phyloP scores from a whole-genome alignment of 140 eudicot species.

The Stevia rebaudiana region DNA sequence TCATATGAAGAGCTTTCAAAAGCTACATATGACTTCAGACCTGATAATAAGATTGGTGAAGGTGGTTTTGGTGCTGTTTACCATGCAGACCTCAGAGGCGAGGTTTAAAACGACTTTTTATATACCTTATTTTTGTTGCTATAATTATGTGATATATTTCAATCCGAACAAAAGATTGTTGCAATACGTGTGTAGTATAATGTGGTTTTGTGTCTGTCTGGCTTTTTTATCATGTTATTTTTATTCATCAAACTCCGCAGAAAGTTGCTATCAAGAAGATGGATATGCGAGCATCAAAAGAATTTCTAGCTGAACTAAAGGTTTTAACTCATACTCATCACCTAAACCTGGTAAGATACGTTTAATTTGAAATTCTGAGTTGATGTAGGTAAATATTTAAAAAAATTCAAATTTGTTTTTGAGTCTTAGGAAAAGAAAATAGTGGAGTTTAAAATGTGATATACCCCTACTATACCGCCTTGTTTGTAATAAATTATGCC shows the following conservation, averaged over 20 bases:
- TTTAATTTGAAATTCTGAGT: slow-evolving; percentile 6
- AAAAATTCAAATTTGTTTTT: no score
- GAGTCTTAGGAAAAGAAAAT: no score
- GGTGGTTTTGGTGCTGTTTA: slow-evolving; percentile 90
- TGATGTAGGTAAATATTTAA: no score
- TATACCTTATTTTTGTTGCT: background rate
- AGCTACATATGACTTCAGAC: slow-evolving; percentile 61
- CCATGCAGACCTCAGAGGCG: slow-evolving; percentile 82
- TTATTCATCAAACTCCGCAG: slow-evolving; percentile 19
- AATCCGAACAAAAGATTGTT: background rate
- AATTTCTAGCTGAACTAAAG: slow-evolving; percentile 80
- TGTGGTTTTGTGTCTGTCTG: background rate
- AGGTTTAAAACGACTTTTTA: slow-evolving; percentile 30
- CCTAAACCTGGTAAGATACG: slow-evolving; percentile 64
- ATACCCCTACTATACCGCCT: no score
- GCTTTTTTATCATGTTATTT: background rate
- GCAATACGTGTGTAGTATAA: background rate
- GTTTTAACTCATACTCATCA: slow-evolving; percentile 83
- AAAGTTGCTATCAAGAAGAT: slow-evolving; percentile 88
- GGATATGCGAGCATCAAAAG: slow-evolving; percentile 79
- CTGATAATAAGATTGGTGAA: slow-evolving; percentile 66
- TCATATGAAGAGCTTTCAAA: slow-evolving; percentile 65
- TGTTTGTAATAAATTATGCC: no score
- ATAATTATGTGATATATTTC: background rate
- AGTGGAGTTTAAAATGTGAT: no score